Percentiles rank a stretch among this genome's conserved stretches.
Conservation (phyloP, 169 alveolate species). For the Plasmodium fragile region DNA sequence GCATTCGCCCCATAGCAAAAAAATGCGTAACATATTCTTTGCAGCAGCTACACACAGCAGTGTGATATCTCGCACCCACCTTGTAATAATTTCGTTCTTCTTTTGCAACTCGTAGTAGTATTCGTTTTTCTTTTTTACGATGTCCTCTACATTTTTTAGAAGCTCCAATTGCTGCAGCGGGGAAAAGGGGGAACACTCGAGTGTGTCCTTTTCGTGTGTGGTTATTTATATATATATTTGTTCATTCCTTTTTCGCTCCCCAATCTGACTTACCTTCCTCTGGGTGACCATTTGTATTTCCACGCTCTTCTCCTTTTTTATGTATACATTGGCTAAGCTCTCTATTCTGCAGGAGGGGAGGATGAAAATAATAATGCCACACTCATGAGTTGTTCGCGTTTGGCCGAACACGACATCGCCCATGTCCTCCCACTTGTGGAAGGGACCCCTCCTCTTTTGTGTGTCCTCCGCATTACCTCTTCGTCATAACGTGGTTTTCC, state of each 20-base stretch:
- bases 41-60: not conserved
- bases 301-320: slow-evolving; percentile 36
- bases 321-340: slow-evolving; percentile 33
- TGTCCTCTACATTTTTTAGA: slow-evolving; percentile 39
- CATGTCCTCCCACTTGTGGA: not conserved
- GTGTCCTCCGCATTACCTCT: not conserved
- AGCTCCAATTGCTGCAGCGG: slow-evolving; percentile 31
- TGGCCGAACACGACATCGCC: not conserved
- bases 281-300: slow-evolving; percentile 30
- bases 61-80: not conserved
- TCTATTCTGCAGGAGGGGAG: slow-evolving; percentile 18
- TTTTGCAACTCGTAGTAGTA: slow-evolving; percentile 38
- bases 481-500: not conserved
- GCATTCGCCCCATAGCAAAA: too few relatives aligned
- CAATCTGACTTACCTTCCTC: slow-evolving; percentile 18
- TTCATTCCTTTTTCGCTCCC: not conserved
- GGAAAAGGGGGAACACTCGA: not conserved
- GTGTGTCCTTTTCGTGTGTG: not conserved
- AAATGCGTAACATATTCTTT: not conserved
- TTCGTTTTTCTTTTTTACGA: slow-evolving; percentile 33
- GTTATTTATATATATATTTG: not conserved
- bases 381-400: not conserved
- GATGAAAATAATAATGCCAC: not conserved
- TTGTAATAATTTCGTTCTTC: slow-evolving; percentile 35
- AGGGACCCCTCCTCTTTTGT: not conserved